A percentile compares a stretch with the other conserved stretches of the same genome.
Conservation (phyloP, 225 moss, liverwort and hornwort species). For the Marchantia paleacea region DNA sequence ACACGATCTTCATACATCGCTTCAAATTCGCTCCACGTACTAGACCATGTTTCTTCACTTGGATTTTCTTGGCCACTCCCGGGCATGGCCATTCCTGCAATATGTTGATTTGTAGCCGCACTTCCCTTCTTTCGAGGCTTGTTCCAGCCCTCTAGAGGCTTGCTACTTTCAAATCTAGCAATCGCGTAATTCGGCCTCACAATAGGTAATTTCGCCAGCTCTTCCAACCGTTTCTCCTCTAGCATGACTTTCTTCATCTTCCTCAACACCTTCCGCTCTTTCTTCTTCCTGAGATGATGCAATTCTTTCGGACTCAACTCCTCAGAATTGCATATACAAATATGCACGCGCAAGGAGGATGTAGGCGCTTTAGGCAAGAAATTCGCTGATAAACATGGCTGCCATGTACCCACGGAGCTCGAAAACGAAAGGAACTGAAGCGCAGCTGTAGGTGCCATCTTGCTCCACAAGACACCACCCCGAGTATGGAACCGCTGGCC, state of each 20-base stretch:
- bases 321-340: slow-evolving; percentile 18
- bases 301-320: slow-evolving; percentile 37
- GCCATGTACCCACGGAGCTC: slow-evolving; percentile 24
- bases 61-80: neutral
- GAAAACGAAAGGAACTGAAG: slow-evolving; percentile 25
- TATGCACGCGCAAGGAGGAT: slow-evolving; percentile 16
- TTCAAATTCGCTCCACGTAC: slow-evolving; percentile 30
- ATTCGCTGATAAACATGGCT: slow-evolving; percentile 1
- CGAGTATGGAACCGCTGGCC: too few relatives aligned
- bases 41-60: neutral
- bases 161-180: slow-evolving; percentile 23
- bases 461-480: neutral
- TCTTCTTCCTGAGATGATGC: slow-evolving; percentile 36
- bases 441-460: slow-evolving; percentile 28
- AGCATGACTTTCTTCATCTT: slow-evolving; percentile 36
- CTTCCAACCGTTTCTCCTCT: slow-evolving; percentile 23
- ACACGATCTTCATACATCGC: slow-evolving; percentile 27
- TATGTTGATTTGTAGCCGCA: neutral
- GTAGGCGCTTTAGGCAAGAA: neutral
- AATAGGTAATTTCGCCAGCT: slow-evolving; percentile 23
- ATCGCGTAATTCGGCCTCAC: slow-evolving; percentile 24
- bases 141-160: slow-evolving; percentile 32
- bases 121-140: slow-evolving; percentile 31
- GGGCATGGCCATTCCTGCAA: neutral
- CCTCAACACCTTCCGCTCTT: slow-evolving; percentile 31